Evolutionary conservation across 2,329 filamentous ascomycete species (phyloP).

Genomic region (Talaromyces sp.): DNA sequence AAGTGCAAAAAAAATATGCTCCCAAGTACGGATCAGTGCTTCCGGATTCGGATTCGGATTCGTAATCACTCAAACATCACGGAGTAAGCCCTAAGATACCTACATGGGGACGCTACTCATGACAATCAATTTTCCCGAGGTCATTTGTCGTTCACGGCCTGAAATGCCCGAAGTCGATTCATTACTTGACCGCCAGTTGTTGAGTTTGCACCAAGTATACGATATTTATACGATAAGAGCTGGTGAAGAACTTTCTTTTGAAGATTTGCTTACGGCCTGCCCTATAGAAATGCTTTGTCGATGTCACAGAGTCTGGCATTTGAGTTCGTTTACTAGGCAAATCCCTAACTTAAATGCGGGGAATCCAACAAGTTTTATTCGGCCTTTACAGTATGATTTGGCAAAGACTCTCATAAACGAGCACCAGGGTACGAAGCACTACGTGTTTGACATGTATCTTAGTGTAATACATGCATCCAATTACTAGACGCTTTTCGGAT

Average conservation of each 20-base stretch:
- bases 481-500: not conserved
- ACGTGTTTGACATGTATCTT: not conserved
- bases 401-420: not conserved
- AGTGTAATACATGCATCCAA: not conserved
- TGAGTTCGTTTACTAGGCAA: not conserved
- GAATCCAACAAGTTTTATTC: not conserved
- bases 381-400: not conserved
- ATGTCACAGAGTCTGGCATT: not conserved
- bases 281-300: not conserved
- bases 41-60: not conserved
- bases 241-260: not conserved
- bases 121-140: not conserved
- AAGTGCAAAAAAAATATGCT: not conserved
- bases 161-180: not conserved
- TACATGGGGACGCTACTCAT: not conserved
- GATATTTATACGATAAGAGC: not conserved
- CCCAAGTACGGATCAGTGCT: not conserved
- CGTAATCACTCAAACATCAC: not conserved
- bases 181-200: not conserved
- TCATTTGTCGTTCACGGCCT: not conserved
- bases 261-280: not conserved
- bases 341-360: not conserved
- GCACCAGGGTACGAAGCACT: not conserved
- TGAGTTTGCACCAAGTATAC: not conserved
- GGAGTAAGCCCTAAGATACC: not conserved